Base-by-base conservation (phyloP, 441 rosid species). In the Macaranga tanarius region DNA sequence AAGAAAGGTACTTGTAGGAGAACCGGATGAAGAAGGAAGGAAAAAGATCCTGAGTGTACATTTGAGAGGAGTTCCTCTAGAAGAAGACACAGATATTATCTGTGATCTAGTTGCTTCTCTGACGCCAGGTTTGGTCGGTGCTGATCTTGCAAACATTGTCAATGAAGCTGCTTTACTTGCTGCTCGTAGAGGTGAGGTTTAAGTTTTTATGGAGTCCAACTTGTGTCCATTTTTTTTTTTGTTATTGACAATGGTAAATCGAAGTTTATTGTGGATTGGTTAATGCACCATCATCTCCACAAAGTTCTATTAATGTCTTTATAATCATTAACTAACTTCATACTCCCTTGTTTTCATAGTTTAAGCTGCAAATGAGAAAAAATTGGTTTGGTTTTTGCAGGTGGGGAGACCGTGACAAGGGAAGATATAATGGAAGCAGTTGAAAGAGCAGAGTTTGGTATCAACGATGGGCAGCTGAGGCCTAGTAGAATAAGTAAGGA, bases 391-490 rank as follows among this genome's bases (percentile, higher is more conserved):
- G 75, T 45, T 75, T 65, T 70, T 67, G 63, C 82, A 94, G 97
- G 92, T 8, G 84, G 86, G 52, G 99, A 90, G 82, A 75, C 64
- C 0, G 93, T 95, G 73, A 81, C 84, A 16, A 88, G 99, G 83
- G 99, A 95, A 86, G 96, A 95, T 76, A 84, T 95, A 79, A 95
- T 95, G 98, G 97, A 88, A 87, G 97, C 97, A 0, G 82, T 92
- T 69, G 97, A 95, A 83, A 89, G 99, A 83, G 97, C 96, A 12
- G 92, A 95, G 79, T 95, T 83, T 57, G 99, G 98, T 58, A 95
- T 95, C 75, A 85, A 87, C 62, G 86, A 84, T 55, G 82, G 75
- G 82, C 92, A 85, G 78, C 74, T 74, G 76, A 86, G 77, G 82
- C 75, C 86, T 26, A 85, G 75, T 63, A 76, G 80, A 54, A 78